These are phyloP conservation scores for Crinitomyces ghanaensis DNA, from an alignment of 805 yeast species.

Conservation along the genomic window DNA sequence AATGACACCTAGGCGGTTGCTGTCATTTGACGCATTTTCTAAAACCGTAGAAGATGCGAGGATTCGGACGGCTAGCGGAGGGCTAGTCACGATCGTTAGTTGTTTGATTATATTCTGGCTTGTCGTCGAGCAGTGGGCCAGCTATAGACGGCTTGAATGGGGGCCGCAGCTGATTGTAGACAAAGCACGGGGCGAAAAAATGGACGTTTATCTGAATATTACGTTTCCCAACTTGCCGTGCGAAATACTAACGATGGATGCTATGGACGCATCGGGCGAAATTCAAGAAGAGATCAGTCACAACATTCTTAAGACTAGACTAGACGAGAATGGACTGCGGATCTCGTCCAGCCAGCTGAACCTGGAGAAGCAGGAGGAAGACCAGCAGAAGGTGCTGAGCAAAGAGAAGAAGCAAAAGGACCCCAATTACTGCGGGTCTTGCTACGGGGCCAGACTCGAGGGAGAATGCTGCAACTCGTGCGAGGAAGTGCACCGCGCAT, in stretches of 20 bases:
- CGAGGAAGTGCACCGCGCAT: slow-evolving; percentile 68
- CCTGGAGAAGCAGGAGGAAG: slow-evolving; percentile 19
- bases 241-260: slow-evolving; percentile 63
- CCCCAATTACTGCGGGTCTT: slow-evolving; percentile 66
- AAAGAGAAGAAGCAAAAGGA: slow-evolving; percentile 22
- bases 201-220: slow-evolving; percentile 72
- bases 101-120: slow-evolving; percentile 48
- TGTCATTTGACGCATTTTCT: slow-evolving; percentile 79
- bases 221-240: slow-evolving; percentile 83
- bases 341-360: slow-evolving; percentile 32
- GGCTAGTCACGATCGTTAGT: slow-evolving; percentile 70
- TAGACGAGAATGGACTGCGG: slow-evolving; percentile 42
- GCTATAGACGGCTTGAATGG: slow-evolving; percentile 54
- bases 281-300: slow-evolving; percentile 60
- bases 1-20: slow-evolving; percentile 23
- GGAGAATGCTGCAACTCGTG: slow-evolving; percentile 78
- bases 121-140: slow-evolving; percentile 61
- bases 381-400: slow-evolving; percentile 16
- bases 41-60: slow-evolving; percentile 92
- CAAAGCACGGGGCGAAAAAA: slow-evolving; percentile 45
- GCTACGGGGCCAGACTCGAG: slow-evolving; percentile 66
- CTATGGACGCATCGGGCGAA: slow-evolving; percentile 85
- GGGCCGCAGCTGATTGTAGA: slow-evolving; percentile 86
- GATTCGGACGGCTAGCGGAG: slow-evolving; percentile 82
- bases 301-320: slow-evolving; percentile 61